A percentile compares a stretch with the other conserved stretches of the same genome.
Evolutionary conservation across 257 asterid genomes (phyloP).

Genomic region (Vinca minor): DNA sequence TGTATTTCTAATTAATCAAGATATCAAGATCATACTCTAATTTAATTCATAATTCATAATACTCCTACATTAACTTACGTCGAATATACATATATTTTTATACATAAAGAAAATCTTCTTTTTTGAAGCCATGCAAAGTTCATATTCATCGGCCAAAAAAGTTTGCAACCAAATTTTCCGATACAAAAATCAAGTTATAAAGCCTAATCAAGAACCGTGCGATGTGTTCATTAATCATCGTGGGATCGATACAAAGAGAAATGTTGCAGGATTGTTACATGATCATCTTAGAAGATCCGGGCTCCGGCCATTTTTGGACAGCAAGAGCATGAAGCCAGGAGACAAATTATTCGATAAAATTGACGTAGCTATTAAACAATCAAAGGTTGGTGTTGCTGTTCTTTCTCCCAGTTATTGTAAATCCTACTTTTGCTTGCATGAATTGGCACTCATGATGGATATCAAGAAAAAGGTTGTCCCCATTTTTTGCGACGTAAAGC

Average conservation of each 20-base stretch:
- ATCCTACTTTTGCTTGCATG: slow-evolving; percentile 68
- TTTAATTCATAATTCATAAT: no score
- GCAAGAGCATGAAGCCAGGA: slow-evolving; percentile 83
- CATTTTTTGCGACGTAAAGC: slow-evolving; percentile 61
- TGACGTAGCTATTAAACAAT: slow-evolving; percentile 40
- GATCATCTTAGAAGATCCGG: slow-evolving; percentile 42
- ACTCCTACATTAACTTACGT: neutral
- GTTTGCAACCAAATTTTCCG: slow-evolving; percentile 23
- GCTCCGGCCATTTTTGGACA: slow-evolving; percentile 61
- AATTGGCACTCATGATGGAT: slow-evolving; percentile 57
- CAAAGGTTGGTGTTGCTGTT: slow-evolving; percentile 62
- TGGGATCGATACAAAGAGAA: slow-evolving; percentile 64
- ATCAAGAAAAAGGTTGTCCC: slow-evolving; percentile 49
- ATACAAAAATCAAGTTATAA: neutral
- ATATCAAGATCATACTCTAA: no score
- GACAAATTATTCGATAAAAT: slow-evolving; percentile 64
- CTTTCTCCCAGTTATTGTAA: slow-evolving; percentile 73
- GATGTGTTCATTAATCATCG: slow-evolving; percentile 84
- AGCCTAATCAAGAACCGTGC: slow-evolving; percentile 18
- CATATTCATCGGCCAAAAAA: slow-evolving; percentile 28
- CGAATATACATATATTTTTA: no score
- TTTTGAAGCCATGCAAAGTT: slow-evolving; percentile 47
- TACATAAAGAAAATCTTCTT: neutral
- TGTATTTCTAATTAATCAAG: slow-evolving; percentile 13
- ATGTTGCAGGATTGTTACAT: slow-evolving; percentile 63